Percentiles rank a stretch among this genome's conserved stretches.
phyloP scores from a whole-genome alignment of 2,329 filamentous ascomycete genomes.

The Cadophora sp. region DNA sequence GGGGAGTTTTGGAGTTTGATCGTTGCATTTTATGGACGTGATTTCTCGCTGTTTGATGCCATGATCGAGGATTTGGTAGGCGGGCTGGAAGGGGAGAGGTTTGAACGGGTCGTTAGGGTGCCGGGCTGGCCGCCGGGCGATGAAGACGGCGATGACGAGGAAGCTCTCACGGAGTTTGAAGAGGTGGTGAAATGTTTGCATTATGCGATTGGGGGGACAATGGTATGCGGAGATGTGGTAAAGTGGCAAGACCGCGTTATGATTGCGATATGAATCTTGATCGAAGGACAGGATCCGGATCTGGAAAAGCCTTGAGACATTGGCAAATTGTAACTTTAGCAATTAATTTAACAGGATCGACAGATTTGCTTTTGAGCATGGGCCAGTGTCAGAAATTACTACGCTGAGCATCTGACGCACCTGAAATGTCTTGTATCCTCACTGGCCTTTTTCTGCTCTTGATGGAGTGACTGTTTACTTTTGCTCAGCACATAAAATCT shows the following conservation, averaged over 20 bases:
- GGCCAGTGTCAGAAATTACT: too few species aligned
- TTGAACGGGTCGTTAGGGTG: conserved; percentile 27
- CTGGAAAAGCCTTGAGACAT: neutral
- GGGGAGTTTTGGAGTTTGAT: conserved; percentile 8
- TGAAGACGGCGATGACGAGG: conserved; percentile 5
- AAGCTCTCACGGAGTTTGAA: conserved; percentile 1
- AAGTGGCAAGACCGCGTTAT: conserved; percentile 20
- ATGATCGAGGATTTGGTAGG: conserved; percentile 19
- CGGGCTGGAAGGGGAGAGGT: conserved; percentile 19
- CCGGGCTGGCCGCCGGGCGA: neutral
- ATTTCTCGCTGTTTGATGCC: conserved; percentile 10
- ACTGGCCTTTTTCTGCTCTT: too few species aligned
- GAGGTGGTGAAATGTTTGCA: conserved; percentile 19
- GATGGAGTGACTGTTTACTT: too few species aligned
- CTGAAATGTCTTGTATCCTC: too few species aligned
- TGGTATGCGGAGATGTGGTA: conserved; percentile 24
- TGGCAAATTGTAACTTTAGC: neutral
- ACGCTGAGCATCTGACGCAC: too few species aligned
- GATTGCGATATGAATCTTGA: neutral
- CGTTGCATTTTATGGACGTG: neutral
- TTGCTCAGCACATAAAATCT: too few species aligned
- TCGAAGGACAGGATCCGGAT: neutral
- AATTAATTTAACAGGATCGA: too few species aligned
- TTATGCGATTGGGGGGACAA: conserved; percentile 28
- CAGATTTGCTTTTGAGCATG: too few species aligned